phyloP scores from a whole-genome alignment of 176 grass and related monocot genomes.

The Sorghum bicolor region DNA sequence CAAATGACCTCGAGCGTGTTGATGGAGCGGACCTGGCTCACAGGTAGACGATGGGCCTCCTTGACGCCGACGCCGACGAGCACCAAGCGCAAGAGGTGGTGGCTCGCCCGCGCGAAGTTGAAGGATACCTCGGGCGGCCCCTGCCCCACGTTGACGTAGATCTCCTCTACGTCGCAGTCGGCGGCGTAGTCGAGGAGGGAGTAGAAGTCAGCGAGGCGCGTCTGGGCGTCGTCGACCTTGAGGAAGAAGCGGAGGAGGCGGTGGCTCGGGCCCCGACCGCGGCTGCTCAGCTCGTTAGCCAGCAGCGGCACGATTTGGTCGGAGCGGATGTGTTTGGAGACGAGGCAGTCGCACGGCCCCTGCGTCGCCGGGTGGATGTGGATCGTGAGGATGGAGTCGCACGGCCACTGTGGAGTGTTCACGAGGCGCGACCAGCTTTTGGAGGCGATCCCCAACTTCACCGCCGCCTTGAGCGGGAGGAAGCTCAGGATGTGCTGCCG shows the following conservation, averaged over 20 bases:
- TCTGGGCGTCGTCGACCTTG: slow-evolving; percentile 9
- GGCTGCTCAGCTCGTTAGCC: not conserved
- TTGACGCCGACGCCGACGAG: slow-evolving; percentile 25
- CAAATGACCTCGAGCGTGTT: too few relatives aligned
- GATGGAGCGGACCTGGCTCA: too few relatives aligned
- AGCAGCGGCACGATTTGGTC: not conserved
- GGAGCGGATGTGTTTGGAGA: not conserved
- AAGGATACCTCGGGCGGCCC: not conserved
- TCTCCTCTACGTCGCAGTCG: slow-evolving; percentile 33
- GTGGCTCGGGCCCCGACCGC: not conserved
- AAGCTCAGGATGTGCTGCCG: slow-evolving; percentile 41
- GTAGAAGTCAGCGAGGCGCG: not conserved
- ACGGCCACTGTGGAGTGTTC: not conserved
- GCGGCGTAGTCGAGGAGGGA: slow-evolving; percentile 47
- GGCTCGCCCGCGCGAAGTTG: not conserved
- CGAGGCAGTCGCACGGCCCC: not conserved
- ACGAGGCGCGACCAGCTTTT: slow-evolving; percentile 29
- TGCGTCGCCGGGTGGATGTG: not conserved
- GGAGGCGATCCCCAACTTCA: slow-evolving; percentile 24
- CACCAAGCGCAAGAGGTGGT: slow-evolving; percentile 1
- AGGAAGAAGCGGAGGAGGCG: slow-evolving; percentile 37
- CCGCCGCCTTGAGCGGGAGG: slow-evolving; percentile 45
- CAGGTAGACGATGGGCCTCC: not conserved
- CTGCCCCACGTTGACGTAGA: not conserved
- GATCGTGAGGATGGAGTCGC: slow-evolving; percentile 19